phyloP scores from a whole-genome alignment of 495 filamentous ascomycete genomes.

The Hapsidospora chrysogenum region DNA sequence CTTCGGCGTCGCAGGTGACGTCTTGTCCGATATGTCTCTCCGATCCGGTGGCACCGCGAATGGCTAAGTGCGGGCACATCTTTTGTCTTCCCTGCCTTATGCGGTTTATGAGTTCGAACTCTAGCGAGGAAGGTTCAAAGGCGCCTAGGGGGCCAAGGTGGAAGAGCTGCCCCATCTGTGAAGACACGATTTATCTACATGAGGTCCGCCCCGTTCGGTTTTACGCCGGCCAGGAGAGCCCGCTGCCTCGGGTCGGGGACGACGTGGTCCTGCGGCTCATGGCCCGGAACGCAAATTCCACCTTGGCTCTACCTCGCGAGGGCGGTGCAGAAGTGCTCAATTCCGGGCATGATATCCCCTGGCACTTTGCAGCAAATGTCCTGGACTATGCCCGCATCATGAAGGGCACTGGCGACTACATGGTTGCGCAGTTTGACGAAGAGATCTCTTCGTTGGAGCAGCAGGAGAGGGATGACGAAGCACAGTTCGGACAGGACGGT shows the following conservation, averaged over 20 bases:
- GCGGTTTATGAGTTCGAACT: conserved; percentile 74
- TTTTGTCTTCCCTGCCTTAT: conserved; percentile 91
- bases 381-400: conserved; percentile 91
- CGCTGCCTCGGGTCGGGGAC: conserved; percentile 60
- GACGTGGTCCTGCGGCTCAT: conserved; percentile 82
- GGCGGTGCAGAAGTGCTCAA: conserved; percentile 49
- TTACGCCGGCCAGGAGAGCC: conserved; percentile 76
- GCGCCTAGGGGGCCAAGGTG: conserved; percentile 44
- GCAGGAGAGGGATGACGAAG: conserved; percentile 76
- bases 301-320: conserved; percentile 73
- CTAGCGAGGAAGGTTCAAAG: conserved; percentile 46
- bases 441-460: conserved; percentile 58
- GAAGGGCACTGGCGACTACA: conserved; percentile 83
- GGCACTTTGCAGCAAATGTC: conserved; percentile 87
- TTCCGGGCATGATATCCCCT: conserved; percentile 63
- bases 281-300: conserved; percentile 61
- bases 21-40: conserved; percentile 91
- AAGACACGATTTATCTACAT: conserved; percentile 70
- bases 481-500: conserved; percentile 83
- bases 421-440: conserved; percentile 56
- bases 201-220: conserved; percentile 86
- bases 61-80: conserved; percentile 96
- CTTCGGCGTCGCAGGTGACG: conserved; percentile 69
- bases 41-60: conserved; percentile 79
- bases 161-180: conserved; percentile 95